Base-by-base conservation (phyloP, 345 rosid species). In the Laguncularia racemosa region DNA sequence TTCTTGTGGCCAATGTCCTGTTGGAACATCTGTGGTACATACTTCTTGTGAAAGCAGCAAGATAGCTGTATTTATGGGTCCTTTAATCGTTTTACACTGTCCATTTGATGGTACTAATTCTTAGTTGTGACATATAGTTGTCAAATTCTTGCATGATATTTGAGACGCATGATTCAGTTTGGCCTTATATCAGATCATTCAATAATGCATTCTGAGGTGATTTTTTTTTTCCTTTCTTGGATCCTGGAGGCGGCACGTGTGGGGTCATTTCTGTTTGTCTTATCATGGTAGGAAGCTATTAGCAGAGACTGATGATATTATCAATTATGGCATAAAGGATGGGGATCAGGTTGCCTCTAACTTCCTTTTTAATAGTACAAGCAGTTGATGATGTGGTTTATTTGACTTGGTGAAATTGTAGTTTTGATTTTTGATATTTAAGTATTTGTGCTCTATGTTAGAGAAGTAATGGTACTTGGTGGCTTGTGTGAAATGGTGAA, bases 201-300 rank as follows among this genome's bases (percentile, higher is more conserved):
- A 58, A 28, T 18, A 12, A 16, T 49, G 23, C 7, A 16, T 16
- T 3, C 28, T 56, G 18, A 12, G 20, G 17, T 54, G 23, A 48
- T n/a, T 52, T 46, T 11, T n/a, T 52, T 46, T 11, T 20, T 15
- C 12, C 49, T 54, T 46, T 53, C 46, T 33, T 60, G 66, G 19
- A 56, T 66, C 57, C 23, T 63, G 78, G 28, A 91, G 96, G 96
- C 78, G 86, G n/a, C 98, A 88, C 57, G 81, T 91, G 17, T 85
- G 98, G 96, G 88, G 78, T 3, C 90, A 85, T 57, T 91, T 91
- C 67, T 88, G 95, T 83, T 78, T 91, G 56, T 63, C 72, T 33
- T 88, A 57, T 67, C 69, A 72, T 57, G 86, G 78, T 55, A 78
- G 74, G 67, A 88, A 70, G 73, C 67, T 91, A 43, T 48, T 85